A percentile compares a stretch with the other conserved stretches of the same genome.
Evolutionary conservation across 1,139 yeast species (phyloP).

Genomic region (Taiozyma onychis): DNA sequence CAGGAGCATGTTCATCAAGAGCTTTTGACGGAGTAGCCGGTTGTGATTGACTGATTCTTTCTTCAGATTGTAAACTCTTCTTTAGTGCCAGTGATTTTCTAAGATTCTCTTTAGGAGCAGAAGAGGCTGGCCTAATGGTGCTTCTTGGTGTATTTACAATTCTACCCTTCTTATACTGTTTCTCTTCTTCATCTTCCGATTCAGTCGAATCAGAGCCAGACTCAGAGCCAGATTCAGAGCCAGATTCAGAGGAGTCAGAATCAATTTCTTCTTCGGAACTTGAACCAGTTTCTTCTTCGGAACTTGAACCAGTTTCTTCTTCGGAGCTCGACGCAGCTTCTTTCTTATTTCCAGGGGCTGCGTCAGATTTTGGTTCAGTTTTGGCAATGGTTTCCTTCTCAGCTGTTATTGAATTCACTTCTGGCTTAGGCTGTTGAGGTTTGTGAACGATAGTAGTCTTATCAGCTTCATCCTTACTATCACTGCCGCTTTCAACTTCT

Average conservation of each 20-base stretch:
- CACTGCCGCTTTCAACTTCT: background rate
- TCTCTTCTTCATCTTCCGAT: slow-evolving; percentile 21
- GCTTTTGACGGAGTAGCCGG: slow-evolving; percentile 12
- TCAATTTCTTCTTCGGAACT: slow-evolving; percentile 3
- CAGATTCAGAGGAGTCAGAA: slow-evolving; percentile 7
- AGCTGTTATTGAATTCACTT: background rate
- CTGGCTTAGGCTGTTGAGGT: background rate
- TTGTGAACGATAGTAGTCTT: background rate
- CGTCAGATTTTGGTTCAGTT: no score
- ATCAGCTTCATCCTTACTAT: background rate
- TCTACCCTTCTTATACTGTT: slow-evolving; percentile 26
- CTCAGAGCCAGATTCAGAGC: slow-evolving; percentile 14
- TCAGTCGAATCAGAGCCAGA: slow-evolving; percentile 9
- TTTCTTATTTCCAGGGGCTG: background rate
- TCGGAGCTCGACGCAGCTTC: slow-evolving; percentile 4
- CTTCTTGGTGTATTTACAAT: slow-evolving; percentile 34
- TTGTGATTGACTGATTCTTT: slow-evolving; percentile 6
- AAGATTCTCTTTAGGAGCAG: slow-evolving; percentile 3
- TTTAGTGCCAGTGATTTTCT: slow-evolving; percentile 3
- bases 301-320: background rate
- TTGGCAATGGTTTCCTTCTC: background rate
- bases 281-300: slow-evolving; percentile 3
- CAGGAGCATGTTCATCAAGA: background rate
- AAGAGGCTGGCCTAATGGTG: slow-evolving; percentile 16
- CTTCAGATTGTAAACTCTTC: slow-evolving; percentile 4